Evolutionary conservation across 1,284 basidiomycete genomes (phyloP).

Genomic region (Ustilago loliicola): DNA sequence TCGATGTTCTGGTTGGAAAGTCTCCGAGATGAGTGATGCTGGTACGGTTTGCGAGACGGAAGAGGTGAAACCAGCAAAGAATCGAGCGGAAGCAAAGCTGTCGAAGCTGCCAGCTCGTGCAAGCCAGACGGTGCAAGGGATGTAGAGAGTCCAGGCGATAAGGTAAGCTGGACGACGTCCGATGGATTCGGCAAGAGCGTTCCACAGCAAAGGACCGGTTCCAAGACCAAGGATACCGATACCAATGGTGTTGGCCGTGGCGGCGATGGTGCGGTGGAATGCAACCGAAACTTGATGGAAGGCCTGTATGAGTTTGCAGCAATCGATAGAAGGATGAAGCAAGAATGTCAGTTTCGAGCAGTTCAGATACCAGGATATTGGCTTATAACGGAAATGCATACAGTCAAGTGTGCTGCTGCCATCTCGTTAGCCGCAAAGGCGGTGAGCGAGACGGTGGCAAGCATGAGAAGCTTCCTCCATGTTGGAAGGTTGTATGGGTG

Average conservation of each 20-base stretch:
- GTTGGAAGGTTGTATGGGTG: conserved; percentile 59
- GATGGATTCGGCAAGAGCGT: conserved; percentile 54
- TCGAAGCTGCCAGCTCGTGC: conserved; percentile 55
- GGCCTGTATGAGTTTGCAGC: conserved; percentile 16
- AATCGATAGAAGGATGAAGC: neutral
- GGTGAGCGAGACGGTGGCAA: conserved; percentile 58
- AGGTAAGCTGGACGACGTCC: conserved; percentile 70
- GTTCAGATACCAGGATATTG: neutral
- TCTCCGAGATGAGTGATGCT: conserved; percentile 50
- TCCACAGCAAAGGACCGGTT: conserved; percentile 68
- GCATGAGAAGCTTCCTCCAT: conserved; percentile 66
- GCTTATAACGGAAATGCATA: conserved; percentile 9
- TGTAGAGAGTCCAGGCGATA: conserved; percentile 68
- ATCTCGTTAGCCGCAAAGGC: conserved; percentile 68
- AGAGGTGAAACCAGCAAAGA: conserved; percentile 50
- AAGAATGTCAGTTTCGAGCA: conserved; percentile 1
- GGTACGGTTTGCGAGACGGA: conserved; percentile 50
- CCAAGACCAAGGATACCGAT: conserved; percentile 71
- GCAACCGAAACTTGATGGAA: conserved; percentile 56
- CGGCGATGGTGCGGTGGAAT: conserved; percentile 57
- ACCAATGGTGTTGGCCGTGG: conserved; percentile 70
- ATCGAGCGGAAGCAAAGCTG: conserved; percentile 54
- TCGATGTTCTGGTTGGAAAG: conserved; percentile 62
- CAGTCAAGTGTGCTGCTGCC: conserved; percentile 59
- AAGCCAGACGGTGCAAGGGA: conserved; percentile 69